Evolutionary conservation across 208 protist genomes (phyloP).

Genomic region (Leishmania amazonensis): DNA sequence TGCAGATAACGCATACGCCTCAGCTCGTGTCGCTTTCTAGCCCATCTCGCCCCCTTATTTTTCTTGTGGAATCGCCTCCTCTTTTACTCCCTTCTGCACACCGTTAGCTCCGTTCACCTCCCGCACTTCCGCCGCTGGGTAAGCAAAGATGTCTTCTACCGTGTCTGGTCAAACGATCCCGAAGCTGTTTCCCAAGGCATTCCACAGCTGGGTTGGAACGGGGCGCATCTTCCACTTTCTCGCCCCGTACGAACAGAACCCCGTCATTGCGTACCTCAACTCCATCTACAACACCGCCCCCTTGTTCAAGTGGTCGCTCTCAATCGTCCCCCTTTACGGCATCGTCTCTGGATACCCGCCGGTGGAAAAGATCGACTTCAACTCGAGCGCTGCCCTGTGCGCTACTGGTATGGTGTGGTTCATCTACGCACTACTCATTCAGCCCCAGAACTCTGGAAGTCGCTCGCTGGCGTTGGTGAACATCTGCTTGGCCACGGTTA

Average conservation of each 20-base stretch:
- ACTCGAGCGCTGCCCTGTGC: conserved; percentile 83
- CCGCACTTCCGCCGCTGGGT: too few species aligned
- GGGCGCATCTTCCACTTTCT: conserved; percentile 72
- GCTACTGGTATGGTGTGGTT: conserved; percentile 85
- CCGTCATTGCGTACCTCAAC: conserved; percentile 77
- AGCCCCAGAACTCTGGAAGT: conserved; percentile 89
- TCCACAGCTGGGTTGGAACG: conserved; percentile 83
- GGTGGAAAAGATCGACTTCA: conserved; percentile 89
- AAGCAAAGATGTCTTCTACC: conserved; percentile 44
- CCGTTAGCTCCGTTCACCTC: neutral
- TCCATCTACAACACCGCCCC: conserved; percentile 87
- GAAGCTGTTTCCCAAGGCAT: conserved; percentile 70
- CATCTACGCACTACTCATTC: conserved; percentile 87
- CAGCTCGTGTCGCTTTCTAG: neutral
- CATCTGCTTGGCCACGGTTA: conserved; percentile 77
- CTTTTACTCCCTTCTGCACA: neutral
- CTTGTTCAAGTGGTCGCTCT: conserved; percentile 89
- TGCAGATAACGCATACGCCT: too few species aligned
- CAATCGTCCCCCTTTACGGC: conserved; percentile 84
- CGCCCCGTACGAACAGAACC: conserved; percentile 76
- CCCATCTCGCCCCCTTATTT: neutral
- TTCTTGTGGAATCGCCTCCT: neutral
- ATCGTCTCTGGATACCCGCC: conserved; percentile 81
- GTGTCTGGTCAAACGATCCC: conserved; percentile 65
- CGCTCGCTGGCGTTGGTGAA: conserved; percentile 84